These are phyloP conservation scores for Fraxinus quadrangulata DNA, from an alignment of 257 asterid species.

Conservation along the genomic window DNA sequence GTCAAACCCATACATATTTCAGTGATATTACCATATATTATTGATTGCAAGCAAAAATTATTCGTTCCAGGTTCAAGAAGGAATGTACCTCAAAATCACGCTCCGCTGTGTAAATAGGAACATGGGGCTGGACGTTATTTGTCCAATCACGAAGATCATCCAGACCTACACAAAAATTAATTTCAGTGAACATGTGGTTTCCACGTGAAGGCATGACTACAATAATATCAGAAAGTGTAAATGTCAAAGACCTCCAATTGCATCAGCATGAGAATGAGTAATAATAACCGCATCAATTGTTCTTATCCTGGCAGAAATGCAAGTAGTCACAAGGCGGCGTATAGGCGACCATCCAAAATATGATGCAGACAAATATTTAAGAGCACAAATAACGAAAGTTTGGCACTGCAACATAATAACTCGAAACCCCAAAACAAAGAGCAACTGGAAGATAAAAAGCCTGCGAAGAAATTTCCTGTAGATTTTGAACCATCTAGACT, in stretches of 20 bases:
- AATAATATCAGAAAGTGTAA: slow-evolving; percentile 34
- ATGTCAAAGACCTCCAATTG: slow-evolving; percentile 94
- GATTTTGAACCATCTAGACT: slow-evolving; percentile 1
- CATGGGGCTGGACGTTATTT: slow-evolving; percentile 78
- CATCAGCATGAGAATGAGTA: slow-evolving; percentile 99
- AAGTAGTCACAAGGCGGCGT: slow-evolving; percentile 51
- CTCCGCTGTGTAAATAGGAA: slow-evolving; percentile 85
- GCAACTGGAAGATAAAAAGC: background rate
- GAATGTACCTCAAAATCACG: slow-evolving; percentile 90
- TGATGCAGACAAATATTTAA: slow-evolving; percentile 18
- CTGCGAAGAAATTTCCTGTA: background rate
- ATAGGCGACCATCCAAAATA: slow-evolving; percentile 28
- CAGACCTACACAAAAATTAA: slow-evolving; percentile 57
- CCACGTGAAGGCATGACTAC: background rate
- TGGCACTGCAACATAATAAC: background rate
- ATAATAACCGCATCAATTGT: slow-evolving; percentile 90
- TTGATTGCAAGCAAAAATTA: background rate
- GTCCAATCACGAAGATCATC: slow-evolving; percentile 99
- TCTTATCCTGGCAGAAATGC: slow-evolving; percentile 88
- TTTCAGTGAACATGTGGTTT: background rate
- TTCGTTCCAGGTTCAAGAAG: slow-evolving; percentile 16
- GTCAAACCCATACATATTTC: background rate
- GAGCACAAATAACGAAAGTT: background rate
- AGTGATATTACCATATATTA: background rate
- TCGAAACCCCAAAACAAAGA: background rate